Evolutionary conservation across 306 rosid genomes (phyloP).

Genomic region (Cucurbita maxima): DNA sequence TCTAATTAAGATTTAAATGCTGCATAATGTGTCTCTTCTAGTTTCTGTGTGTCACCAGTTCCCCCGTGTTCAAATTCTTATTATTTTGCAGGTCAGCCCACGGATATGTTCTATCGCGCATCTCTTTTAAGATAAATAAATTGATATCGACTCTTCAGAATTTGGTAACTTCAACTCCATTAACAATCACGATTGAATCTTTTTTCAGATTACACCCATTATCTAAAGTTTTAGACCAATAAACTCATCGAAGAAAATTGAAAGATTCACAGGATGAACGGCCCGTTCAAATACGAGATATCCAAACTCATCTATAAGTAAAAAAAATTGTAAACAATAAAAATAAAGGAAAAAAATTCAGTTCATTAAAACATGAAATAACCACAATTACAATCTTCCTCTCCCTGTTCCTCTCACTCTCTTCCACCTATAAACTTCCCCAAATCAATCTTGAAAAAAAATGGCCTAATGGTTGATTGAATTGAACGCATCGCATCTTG

Average conservation of each 20-base stretch:
- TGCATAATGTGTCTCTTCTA: neutral
- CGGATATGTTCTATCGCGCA: too few species aligned
- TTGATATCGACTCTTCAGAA: too few species aligned
- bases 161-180: too few species aligned
- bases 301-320: too few species aligned
- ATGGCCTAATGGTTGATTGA: neutral
- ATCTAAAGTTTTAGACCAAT: too few species aligned
- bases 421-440: neutral
- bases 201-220: too few species aligned
- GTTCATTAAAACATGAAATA: neutral
- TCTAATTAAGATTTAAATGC: neutral
- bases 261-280: too few species aligned
- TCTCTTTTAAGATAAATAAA: too few species aligned
- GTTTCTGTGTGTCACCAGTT: neutral
- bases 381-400: neutral
- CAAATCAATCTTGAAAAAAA: neutral
- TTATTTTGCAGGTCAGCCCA: neutral
- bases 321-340: too few species aligned
- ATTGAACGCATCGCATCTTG: constrained; percentile 32
- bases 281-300: too few species aligned
- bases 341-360: neutral
- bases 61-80: neutral
- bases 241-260: too few species aligned
- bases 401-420: neutral
- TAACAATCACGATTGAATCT: too few species aligned